A percentile compares a stretch with the other conserved stretches of the same genome.
These are phyloP conservation scores for Nephelium lappaceum DNA, from an alignment of 345 rosid species.

Conservation along the genomic window DNA sequence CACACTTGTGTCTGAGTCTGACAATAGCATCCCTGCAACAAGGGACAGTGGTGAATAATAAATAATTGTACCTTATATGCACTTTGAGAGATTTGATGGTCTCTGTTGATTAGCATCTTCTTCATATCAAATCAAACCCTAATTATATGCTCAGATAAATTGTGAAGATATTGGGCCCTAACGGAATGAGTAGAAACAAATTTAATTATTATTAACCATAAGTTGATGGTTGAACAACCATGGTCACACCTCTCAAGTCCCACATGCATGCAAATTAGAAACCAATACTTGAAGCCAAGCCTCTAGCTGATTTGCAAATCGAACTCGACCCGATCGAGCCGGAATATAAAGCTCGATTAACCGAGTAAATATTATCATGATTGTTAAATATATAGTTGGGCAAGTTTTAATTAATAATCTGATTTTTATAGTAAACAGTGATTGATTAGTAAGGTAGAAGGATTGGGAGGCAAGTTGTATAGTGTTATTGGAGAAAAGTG, in stretches of 20 bases:
- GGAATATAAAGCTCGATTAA: background rate
- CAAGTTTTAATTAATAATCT: background rate
- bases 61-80: background rate
- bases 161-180: too few relatives aligned
- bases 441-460: background rate
- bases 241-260: background rate
- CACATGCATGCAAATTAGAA: background rate
- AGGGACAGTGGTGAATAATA: background rate
- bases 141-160: too few relatives aligned
- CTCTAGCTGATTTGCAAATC: background rate
- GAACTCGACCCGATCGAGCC: background rate
- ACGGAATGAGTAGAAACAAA: too few relatives aligned
- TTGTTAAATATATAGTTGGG: background rate
- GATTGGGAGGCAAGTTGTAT: conserved; percentile 43
- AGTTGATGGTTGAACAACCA: too few relatives aligned
- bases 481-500: conserved; percentile 14
- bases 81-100: background rate
- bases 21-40: background rate
- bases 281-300: background rate
- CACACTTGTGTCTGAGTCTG: background rate
- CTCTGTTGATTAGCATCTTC: background rate
- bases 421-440: background rate
- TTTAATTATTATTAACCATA: background rate
- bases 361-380: too few relatives aligned
- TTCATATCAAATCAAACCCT: background rate